These are phyloP conservation scores for Lentinula lateritia DNA, from an alignment of 768 basidiomycete genomes.

Conservation along the genomic window DNA sequence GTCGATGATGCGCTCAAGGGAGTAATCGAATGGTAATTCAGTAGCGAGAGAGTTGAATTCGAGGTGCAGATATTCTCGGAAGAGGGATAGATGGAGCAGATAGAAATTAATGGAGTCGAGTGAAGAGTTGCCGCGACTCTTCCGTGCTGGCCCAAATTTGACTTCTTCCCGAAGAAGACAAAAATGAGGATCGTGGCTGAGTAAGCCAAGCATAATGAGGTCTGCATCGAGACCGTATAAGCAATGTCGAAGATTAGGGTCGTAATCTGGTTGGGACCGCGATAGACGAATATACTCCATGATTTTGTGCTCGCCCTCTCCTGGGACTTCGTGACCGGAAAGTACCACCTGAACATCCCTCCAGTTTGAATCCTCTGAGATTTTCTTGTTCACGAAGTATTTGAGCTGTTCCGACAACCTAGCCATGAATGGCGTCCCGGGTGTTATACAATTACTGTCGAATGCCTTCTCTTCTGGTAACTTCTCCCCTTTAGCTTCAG, in stretches of 20 bases:
- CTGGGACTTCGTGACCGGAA: slow-evolving; percentile 96
- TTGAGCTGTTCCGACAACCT: slow-evolving; percentile 86
- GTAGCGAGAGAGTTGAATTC: slow-evolving; percentile 79
- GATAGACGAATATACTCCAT: slow-evolving; percentile 98
- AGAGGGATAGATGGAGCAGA: slow-evolving; percentile 86
- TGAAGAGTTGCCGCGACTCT: slow-evolving; percentile 55
- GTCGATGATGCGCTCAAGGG: slow-evolving; percentile 91
- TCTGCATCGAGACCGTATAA: slow-evolving; percentile 98
- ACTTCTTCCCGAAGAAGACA: slow-evolving; percentile 97
- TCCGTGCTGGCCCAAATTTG: slow-evolving; percentile 85
- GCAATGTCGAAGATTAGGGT: slow-evolving; percentile 96
- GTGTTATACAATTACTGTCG: slow-evolving; percentile 98
- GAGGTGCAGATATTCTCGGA: slow-evolving; percentile 96
- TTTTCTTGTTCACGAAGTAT: slow-evolving; percentile 98
- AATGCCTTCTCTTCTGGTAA: slow-evolving; percentile 93
- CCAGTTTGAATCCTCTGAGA: slow-evolving; percentile 96
- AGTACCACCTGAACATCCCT: slow-evolving; percentile 86
- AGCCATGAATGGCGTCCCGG: slow-evolving; percentile 97
- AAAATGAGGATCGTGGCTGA: slow-evolving; percentile 98
- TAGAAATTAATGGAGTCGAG: slow-evolving; percentile 88
- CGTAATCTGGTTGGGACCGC: slow-evolving; percentile 92
- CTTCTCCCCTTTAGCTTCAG: slow-evolving; percentile 83
- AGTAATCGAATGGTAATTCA: slow-evolving; percentile 73
- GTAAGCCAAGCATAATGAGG: slow-evolving; percentile 93
- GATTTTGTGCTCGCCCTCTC: slow-evolving; percentile 99